Conservation (phyloP, 2,329 filamentous ascomycete species). For the Sporothrix protearum region DNA sequence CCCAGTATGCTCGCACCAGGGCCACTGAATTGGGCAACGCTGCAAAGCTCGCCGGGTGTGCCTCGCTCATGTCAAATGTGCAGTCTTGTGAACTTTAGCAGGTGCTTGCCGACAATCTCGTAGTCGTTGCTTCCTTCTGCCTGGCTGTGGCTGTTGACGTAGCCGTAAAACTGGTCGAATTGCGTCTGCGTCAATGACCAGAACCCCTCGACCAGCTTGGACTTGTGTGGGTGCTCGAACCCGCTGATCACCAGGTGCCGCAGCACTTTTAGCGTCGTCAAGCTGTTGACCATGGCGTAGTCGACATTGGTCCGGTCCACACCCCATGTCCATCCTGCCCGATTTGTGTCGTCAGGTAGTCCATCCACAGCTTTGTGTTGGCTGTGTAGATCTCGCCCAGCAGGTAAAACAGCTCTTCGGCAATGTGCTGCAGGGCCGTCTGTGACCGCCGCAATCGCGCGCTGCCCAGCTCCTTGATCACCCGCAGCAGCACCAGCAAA, state of each 20-base stretch:
- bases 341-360: constrained; percentile 49
- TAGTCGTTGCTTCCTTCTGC: neutral
- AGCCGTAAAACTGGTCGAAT: constrained; percentile 69
- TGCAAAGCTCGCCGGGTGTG: constrained; percentile 78
- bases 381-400: constrained; percentile 74
- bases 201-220: constrained; percentile 70
- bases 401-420: constrained; percentile 79
- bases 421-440: constrained; percentile 69
- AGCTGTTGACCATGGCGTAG: constrained; percentile 69
- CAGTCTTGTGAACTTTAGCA: constrained; percentile 86
- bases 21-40: constrained; percentile 74
- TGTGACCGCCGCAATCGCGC: constrained; percentile 72
- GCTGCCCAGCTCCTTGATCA: constrained; percentile 86
- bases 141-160: constrained; percentile 51
- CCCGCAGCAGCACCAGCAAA: constrained; percentile 73
- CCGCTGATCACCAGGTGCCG: constrained; percentile 75
- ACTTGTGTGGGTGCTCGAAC: constrained; percentile 79
- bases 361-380: constrained; percentile 67
- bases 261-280: constrained; percentile 74
- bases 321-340: constrained; percentile 39
- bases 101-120: constrained; percentile 69
- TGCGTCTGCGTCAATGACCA: constrained; percentile 77
- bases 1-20: constrained; percentile 82
- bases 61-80: constrained; percentile 78
- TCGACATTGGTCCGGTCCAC: constrained; percentile 46